phyloP scores from a whole-genome alignment of 805 yeast species.

The Candida stauntonica region DNA sequence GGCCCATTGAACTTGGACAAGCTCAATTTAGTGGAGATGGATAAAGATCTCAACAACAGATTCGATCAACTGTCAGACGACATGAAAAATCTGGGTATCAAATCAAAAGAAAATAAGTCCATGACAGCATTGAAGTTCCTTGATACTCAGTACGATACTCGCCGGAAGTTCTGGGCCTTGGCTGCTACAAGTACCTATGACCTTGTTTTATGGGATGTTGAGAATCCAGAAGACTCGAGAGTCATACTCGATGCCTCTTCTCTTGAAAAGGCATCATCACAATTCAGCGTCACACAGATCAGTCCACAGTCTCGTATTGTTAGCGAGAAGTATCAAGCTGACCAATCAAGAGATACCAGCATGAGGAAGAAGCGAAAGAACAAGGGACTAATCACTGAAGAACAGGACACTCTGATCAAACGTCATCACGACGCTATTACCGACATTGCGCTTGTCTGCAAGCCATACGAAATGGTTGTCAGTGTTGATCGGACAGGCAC shows the following conservation, averaged over 20 bases:
- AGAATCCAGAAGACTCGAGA: constrained; percentile 28
- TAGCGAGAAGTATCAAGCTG: constrained; percentile 31
- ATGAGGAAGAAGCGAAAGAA: constrained; percentile 21
- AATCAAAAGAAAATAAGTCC: constrained; percentile 7
- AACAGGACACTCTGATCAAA: constrained; percentile 39
- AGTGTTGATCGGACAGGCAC: constrained; percentile 66
- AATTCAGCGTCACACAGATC: constrained; percentile 27
- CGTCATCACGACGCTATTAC: constrained; percentile 49
- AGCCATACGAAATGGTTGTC: constrained; percentile 57
- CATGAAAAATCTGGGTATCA: constrained; percentile 2
- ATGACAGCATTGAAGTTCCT: constrained; percentile 19
- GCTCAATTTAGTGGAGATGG: constrained; percentile 17
- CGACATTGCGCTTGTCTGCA: constrained; percentile 40
- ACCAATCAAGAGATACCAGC: constrained; percentile 5
- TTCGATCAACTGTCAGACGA: too few species aligned
- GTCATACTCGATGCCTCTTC: constrained; percentile 22
- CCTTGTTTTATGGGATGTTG: constrained; percentile 37
- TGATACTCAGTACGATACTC: constrained; percentile 19
- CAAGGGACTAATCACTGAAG: constrained; percentile 35
- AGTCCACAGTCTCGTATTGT: constrained; percentile 38
- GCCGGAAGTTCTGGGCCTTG: constrained; percentile 19
- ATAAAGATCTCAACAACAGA: too few species aligned
- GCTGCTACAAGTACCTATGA: constrained; percentile 19
- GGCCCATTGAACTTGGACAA: constrained; percentile 17
- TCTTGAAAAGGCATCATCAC: not conserved